Conservation (phyloP, 345 rosid genomes). For the Corchorus olitorius region DNA sequence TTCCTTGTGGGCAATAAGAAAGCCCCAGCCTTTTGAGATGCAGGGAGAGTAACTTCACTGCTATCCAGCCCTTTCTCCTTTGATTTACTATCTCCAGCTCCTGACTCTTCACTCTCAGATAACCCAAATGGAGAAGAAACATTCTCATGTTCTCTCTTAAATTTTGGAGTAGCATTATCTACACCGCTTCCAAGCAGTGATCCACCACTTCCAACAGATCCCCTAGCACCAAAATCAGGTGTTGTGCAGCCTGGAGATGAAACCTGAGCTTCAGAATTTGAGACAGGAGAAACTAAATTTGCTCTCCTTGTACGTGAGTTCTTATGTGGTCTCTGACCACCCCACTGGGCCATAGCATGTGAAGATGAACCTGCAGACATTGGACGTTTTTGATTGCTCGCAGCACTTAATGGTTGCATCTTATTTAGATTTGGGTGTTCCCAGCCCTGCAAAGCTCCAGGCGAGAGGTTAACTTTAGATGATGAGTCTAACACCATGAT, state of each 20-base stretch:
- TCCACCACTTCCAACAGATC: slow-evolving; percentile 52
- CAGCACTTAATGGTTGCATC: slow-evolving; percentile 36
- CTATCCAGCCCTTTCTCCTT: slow-evolving; percentile 60
- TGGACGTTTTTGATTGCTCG: slow-evolving; percentile 45
- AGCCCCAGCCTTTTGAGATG: slow-evolving; percentile 55
- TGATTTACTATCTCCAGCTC: slow-evolving; percentile 67
- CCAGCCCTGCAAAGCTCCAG: slow-evolving; percentile 65
- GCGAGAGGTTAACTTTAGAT: slow-evolving; percentile 49
- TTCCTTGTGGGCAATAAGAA: slow-evolving; percentile 54
- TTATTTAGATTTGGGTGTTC: slow-evolving; percentile 52
- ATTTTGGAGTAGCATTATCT: slow-evolving; percentile 48
- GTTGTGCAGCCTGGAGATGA: slow-evolving; percentile 57
- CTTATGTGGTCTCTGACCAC: slow-evolving; percentile 88
- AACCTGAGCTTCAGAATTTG: slow-evolving; percentile 56
- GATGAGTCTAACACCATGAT: slow-evolving; percentile 70
- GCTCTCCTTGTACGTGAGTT: slow-evolving; percentile 86
- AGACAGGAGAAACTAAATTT: slow-evolving; percentile 66
- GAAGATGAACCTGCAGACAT: slow-evolving; percentile 61
- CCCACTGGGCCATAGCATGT: slow-evolving; percentile 88
- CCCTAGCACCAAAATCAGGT: slow-evolving; percentile 63
- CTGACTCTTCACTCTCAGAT: slow-evolving; percentile 89
- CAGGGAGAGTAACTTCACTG: slow-evolving; percentile 48
- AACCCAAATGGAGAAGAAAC: slow-evolving; percentile 66
- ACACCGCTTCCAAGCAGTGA: slow-evolving; percentile 41
- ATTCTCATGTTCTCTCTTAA: slow-evolving; percentile 63